Conservation (phyloP, 225 moss, liverwort and hornwort species). For the Marchantia polymorpha region DNA sequence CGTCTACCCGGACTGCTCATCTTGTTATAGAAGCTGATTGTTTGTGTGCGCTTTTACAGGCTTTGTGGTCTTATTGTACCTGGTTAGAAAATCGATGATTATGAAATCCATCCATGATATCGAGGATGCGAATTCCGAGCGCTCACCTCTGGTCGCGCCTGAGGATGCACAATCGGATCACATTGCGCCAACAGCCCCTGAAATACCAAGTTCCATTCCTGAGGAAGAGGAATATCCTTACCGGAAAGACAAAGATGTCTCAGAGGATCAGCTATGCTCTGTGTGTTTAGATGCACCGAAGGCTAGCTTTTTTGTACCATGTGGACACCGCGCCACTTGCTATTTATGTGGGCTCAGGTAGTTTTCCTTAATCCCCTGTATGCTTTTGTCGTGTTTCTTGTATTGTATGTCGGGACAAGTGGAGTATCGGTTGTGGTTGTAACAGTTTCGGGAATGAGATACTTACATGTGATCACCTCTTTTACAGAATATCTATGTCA, state of each 20-base stretch:
- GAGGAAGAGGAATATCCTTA: conserved; percentile 22
- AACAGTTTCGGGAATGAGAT: background rate
- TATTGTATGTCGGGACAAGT: background rate
- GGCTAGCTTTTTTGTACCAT: conserved; percentile 81
- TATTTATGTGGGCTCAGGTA: conserved; percentile 73
- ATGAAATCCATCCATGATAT: conserved; percentile 37
- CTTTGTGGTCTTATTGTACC: conserved; percentile 45
- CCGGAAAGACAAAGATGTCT: conserved; percentile 25
- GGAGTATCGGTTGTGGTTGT: background rate
- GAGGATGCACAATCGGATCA: conserved; percentile 5
- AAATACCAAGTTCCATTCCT: conserved; percentile 35
- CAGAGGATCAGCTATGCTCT: conserved; percentile 63
- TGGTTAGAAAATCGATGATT: conserved; percentile 44
- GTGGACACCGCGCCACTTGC: conserved; percentile 88
- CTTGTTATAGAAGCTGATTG: background rate
- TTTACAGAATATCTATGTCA: conserved; percentile 63
- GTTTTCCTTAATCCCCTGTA: background rate
- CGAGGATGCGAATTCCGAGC: conserved; percentile 37
- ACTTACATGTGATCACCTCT: background rate
- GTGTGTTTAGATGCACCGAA: conserved; percentile 78
- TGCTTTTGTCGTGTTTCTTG: background rate
- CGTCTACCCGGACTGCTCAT: background rate
- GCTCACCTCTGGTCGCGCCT: conserved; percentile 45
- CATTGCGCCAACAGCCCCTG: conserved; percentile 32
- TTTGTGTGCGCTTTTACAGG: conserved; percentile 30